Evolutionary conservation across 192 early-diverging fungal species (phyloP), one percentile per base, ranked within the genome.

Genomic region (Diversispora eburnea): DNA sequence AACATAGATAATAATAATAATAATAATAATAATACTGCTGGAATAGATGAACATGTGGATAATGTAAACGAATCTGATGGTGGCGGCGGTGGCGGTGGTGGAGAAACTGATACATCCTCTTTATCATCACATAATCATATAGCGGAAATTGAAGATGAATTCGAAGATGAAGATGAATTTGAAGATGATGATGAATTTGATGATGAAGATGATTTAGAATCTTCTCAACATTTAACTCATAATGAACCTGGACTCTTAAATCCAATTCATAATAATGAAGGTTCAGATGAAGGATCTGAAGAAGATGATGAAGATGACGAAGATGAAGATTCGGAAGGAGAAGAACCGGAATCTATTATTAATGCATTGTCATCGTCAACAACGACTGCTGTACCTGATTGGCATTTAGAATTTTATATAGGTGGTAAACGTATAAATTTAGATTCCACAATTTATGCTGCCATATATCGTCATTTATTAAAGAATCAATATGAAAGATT

Each of bases 391-490:
- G 25, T 33, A 33, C 25, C 25, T 54, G 61, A 74, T 15, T 91
- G 85, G 82, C 76, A 81, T 20, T 84, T 94, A 57, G 77, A 83
- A 56, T 92, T 94, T 66, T 81, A 78, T 0, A 67, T 91, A 65
- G 84, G 79, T 39, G 86, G 80, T 25, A 56, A 67, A 4, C 82
- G 78, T 0, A 76, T 86, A 56, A 75, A 45, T 47, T 80, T 73
- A 1, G 87, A 91, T 56, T 80, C 70, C 47, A 91, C 90, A 4
- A 84, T 93, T 0, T 92, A 91, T 80, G 89, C 85, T 20, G 88
- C 90, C 47, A 76, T 91, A 39, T 90, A 88, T 67, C 77, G 80
- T 5, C 73, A 73, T 70, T 54, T 66, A 45, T 39, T 55, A 25
- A 73, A 60, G 33, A 63, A 49, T 42, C 41, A 73, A 7, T 58